phyloP scores from a whole-genome alignment of 2,329 filamentous ascomycete species.

The Fusarium succisae region DNA sequence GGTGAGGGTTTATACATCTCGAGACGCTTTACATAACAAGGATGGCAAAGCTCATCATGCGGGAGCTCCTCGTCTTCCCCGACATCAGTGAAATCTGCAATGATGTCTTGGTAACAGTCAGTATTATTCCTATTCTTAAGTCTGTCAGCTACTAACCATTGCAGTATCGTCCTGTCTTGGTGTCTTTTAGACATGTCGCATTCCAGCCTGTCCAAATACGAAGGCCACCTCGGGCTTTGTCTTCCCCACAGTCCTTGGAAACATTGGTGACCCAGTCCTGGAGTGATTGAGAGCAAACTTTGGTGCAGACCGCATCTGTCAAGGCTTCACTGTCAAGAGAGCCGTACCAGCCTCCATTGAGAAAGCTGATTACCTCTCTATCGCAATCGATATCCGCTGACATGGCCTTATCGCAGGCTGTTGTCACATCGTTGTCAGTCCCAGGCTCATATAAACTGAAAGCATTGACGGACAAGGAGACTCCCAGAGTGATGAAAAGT shows the following conservation, averaged over 20 bases:
- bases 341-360: neutral
- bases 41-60: neutral
- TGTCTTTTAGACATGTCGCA: neutral
- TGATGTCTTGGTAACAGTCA: neutral
- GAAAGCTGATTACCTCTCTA: neutral
- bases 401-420: neutral
- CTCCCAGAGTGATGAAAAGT: neutral
- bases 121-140: neutral
- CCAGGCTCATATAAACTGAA: neutral
- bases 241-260: neutral
- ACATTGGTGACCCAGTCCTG: neutral
- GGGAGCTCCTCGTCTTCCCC: fast-evolving
- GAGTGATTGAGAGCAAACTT: neutral
- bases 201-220: neutral
- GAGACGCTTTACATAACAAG: neutral
- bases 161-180: neutral
- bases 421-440: neutral
- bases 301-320: neutral
- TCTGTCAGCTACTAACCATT: neutral
- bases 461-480: neutral
- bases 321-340: neutral
- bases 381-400: neutral
- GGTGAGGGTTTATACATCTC: neutral
- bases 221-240: neutral
- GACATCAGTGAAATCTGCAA: neutral